Percentiles rank a stretch among this genome's conserved stretches.
Conservation (phyloP, 2,329 filamentous ascomycete species). For the Lecanicillium sp. region DNA sequence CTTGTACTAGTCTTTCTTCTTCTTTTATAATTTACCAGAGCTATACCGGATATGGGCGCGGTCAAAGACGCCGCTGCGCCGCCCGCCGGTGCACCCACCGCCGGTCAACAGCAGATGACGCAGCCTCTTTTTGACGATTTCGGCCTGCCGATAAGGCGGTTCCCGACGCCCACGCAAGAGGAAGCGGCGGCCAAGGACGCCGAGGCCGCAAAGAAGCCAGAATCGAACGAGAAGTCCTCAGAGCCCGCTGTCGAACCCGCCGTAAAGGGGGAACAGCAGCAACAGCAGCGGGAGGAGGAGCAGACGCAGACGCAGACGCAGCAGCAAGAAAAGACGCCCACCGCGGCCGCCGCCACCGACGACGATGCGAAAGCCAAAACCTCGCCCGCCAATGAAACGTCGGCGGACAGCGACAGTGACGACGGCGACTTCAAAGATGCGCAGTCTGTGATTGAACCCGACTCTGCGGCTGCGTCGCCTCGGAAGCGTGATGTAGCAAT, state of each 20-base stretch:
- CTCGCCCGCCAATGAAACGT: not conserved
- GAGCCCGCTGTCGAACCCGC: not conserved
- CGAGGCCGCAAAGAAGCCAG: constrained; percentile 2
- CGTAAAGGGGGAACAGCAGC: constrained; percentile 13
- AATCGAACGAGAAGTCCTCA: constrained; percentile 8
- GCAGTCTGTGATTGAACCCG: constrained; percentile 23
- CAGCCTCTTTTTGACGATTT: constrained; percentile 58
- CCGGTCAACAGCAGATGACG: constrained; percentile 4
- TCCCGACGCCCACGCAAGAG: constrained; percentile 10
- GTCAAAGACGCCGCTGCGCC: constrained; percentile 22
- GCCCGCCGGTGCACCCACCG: constrained; percentile 24
- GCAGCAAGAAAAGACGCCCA: no score
- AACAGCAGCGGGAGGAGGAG: constrained; percentile 21
- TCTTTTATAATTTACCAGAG: constrained; percentile 8
- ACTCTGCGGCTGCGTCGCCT: constrained; percentile 28
- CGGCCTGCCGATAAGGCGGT: constrained; percentile 58
- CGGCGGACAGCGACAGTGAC: constrained; percentile 29
- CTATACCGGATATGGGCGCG: constrained; percentile 20
- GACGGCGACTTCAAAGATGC: constrained; percentile 33
- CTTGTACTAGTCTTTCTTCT: constrained; percentile 4
- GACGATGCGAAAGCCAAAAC: not conserved
- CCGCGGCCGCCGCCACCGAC: not conserved
- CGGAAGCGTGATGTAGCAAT: not conserved
- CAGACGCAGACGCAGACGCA: no score
- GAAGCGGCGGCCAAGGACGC: not conserved